Evolutionary conservation across 768 basidiomycete genomes (phyloP), one percentile per base, ranked within the genome.

Genomic region (Tricholoma terreum): DNA sequence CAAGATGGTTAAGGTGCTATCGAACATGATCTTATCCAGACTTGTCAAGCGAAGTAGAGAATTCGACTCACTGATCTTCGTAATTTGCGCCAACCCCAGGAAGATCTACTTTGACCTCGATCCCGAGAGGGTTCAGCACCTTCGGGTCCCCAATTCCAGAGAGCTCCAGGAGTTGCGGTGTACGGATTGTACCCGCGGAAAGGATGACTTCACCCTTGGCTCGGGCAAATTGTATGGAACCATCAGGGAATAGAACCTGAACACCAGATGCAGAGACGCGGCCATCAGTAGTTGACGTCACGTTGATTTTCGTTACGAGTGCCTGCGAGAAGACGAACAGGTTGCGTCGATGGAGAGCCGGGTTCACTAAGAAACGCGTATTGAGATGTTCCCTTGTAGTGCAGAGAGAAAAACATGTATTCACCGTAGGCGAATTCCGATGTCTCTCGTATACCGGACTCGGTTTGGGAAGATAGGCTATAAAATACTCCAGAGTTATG

Each of bases 161-260:
- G 12, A 73, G 59, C 40, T 72, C 71, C n/a, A 75, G 59, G 15
- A 75, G 56, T 58, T 74, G 72, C 3, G 75, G 71, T 1, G 73
- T 74, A 35, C 65, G 65, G n/a, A 75, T 50, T 8, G 64, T 58
- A 2, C 71, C 71, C 22, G 68, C 70, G 12, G 71, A 65, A 3
- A 73, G 51, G 34, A 71, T 67, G 10, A 71, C 67, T 53, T 73
- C 71, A 21, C 70, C 69, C 4, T 56, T 55, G 21, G 57, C 40
- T 17, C 48, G 58, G 12, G 67, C 69, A 15, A 50, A 55, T 8
- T 61, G 58, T 4, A 57, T 42, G 2, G 65, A 64, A 12, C 60
- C 61, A 36, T 72, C 68, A 19, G 68, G 71, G 58, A 68, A 69
- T 31, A 60, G 60, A 9, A 72, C 49, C 19, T 65, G 46, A 8